Evolutionary conservation across 1,284 basidiomycete species (phyloP).

Genomic region (Sporisorium graminicola): DNA sequence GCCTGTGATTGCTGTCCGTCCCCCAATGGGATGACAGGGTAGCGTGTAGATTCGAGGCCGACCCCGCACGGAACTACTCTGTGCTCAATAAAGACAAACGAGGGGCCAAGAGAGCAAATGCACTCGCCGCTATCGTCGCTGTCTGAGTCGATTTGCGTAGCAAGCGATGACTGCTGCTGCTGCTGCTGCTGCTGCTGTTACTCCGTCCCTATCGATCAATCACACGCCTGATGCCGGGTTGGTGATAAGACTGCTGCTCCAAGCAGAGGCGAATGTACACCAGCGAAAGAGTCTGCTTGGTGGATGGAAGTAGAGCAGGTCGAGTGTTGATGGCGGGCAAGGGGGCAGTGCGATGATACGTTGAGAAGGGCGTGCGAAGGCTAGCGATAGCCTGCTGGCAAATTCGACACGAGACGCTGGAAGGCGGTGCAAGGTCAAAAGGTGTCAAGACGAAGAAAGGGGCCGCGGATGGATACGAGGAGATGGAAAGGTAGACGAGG

Average conservation of each 20-base stretch:
- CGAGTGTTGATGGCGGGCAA: background rate
- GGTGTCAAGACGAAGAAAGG: background rate
- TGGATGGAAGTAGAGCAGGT: background rate
- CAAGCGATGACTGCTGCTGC: background rate
- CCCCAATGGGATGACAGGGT: background rate
- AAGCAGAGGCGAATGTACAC: background rate
- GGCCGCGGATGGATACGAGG: constrained; percentile 6
- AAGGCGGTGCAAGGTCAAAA: background rate
- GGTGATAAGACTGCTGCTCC: background rate
- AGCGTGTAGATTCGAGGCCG: background rate
- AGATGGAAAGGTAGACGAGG: constrained; percentile 2
- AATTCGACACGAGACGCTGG: background rate
- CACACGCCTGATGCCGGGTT: background rate
- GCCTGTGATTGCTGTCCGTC: background rate
- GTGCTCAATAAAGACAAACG: background rate
- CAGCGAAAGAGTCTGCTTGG: background rate
- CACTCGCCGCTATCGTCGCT: background rate
- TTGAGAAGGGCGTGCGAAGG: background rate
- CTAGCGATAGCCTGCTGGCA: too few species aligned
- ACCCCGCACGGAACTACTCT: background rate
- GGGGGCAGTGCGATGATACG: background rate
- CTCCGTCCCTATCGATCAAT: background rate
- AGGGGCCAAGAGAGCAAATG: background rate
- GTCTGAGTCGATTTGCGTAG: background rate
- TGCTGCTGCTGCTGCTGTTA: too few species aligned